Evolutionary conservation across 2,329 filamentous ascomycete genomes (phyloP).

Genomic region (Cladosporium sp.): DNA sequence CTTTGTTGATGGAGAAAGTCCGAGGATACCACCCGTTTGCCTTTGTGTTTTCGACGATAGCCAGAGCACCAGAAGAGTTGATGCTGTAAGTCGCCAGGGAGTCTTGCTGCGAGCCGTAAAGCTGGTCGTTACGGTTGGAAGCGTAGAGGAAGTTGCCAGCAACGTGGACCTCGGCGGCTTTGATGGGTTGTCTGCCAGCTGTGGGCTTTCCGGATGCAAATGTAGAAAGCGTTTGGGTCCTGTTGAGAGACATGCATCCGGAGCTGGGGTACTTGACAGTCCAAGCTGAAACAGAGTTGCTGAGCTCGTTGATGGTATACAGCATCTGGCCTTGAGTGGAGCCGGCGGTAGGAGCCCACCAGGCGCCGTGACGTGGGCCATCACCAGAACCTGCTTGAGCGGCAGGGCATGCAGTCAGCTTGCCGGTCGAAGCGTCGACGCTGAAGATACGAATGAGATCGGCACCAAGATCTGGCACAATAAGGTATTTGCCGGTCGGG

Average conservation of each 20-base stretch:
- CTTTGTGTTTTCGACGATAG: constrained; percentile 29
- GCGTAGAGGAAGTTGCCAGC: constrained; percentile 33
- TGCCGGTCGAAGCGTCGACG: constrained; percentile 17
- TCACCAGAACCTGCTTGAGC: constrained; percentile 22
- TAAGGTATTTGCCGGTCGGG: constrained; percentile 27
- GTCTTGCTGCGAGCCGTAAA: constrained; percentile 27
- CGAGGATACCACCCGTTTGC: constrained; percentile 33
- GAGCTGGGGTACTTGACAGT: constrained; percentile 28
- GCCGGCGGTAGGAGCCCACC: constrained; percentile 36
- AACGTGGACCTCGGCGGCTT: constrained; percentile 32
- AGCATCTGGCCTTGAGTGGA: constrained; percentile 22
- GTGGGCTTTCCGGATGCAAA: constrained; percentile 30
- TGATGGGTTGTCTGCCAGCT: constrained; percentile 15
- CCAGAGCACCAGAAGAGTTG: constrained; percentile 24
- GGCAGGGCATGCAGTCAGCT: constrained; percentile 17
- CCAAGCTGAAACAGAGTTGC: constrained; percentile 31
- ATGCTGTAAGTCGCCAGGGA: constrained; percentile 34
- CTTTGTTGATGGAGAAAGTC: constrained; percentile 25
- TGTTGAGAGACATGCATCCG: constrained; percentile 29
- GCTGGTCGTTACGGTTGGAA: constrained; percentile 35
- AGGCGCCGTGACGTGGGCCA: constrained; percentile 35
- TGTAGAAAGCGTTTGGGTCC: constrained; percentile 31
- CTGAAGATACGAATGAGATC: constrained; percentile 29
- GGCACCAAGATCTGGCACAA: constrained; percentile 29
- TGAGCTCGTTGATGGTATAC: constrained; percentile 33